phyloP scores from a whole-genome alignment of 169 alveolate species.

The Blepharisma undulans region DNA sequence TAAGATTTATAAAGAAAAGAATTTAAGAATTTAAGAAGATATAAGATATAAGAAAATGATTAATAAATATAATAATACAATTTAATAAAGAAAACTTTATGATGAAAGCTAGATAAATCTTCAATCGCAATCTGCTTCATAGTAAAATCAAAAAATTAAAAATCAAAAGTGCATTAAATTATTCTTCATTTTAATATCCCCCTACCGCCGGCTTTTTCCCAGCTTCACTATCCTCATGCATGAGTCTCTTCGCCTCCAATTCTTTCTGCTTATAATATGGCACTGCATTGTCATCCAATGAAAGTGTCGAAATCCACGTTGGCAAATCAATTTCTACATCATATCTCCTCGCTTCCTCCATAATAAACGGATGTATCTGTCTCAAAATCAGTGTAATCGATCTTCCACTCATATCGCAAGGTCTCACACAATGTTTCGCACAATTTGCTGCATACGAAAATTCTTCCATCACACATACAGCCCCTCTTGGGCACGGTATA shows the following conservation, averaged over 20 bases:
- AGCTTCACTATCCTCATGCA: neutral
- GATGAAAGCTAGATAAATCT: neutral
- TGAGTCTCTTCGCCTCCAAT: constrained; percentile 48
- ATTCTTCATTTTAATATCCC: neutral
- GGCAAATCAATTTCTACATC: constrained; percentile 69
- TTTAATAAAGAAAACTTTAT: too few species aligned
- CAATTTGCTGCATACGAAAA: constrained; percentile 78
- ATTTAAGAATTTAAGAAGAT: too few species aligned
- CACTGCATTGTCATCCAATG: constrained; percentile 56
- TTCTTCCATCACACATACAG: constrained; percentile 75
- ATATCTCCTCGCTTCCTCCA: constrained; percentile 61
- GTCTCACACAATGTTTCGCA: constrained; percentile 84
- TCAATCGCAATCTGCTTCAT: neutral
- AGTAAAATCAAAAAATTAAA: too few species aligned
- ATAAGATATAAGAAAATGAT: too few species aligned
- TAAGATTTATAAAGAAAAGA: too few species aligned
- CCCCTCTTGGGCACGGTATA: constrained; percentile 80
- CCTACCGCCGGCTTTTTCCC: neutral
- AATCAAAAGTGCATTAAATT: neutral
- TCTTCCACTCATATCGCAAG: constrained; percentile 82
- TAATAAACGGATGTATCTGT: constrained; percentile 63
- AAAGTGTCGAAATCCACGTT: constrained; percentile 57
- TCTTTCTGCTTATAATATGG: constrained; percentile 69
- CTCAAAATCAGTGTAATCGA: constrained; percentile 75
- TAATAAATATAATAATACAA: too few species aligned